A percentile compares a stretch with the other conserved stretches of the same genome.
These are phyloP conservation scores for Termitomyces sp. DNA, from an alignment of 768 basidiomycete genomes.

Conservation along the genomic window DNA sequence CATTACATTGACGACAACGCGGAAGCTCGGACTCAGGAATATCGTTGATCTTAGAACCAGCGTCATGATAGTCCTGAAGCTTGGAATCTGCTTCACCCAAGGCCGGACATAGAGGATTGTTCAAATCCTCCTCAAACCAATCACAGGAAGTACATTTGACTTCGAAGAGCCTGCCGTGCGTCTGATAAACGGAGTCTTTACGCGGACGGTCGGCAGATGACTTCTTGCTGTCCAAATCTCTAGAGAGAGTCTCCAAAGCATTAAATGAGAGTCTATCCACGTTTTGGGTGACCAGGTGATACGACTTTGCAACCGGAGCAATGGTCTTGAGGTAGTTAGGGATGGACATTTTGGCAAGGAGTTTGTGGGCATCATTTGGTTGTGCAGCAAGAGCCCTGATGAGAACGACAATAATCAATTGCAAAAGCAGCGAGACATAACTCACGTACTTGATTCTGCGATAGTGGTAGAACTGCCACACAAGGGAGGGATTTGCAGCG, in stretches of 20 bases:
- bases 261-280: constrained; percentile 41
- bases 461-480: constrained; percentile 69
- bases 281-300: constrained; percentile 58
- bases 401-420: constrained; percentile 5
- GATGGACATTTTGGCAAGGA: constrained; percentile 44
- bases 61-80: constrained; percentile 4
- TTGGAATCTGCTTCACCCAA: constrained; percentile 27
- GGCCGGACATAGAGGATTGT: constrained; percentile 37
- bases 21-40: constrained; percentile 40
- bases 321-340: constrained; percentile 33
- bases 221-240: background rate
- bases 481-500: constrained; percentile 39
- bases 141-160: constrained; percentile 49
- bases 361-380: constrained; percentile 57
- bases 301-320: constrained; percentile 37
- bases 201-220: background rate
- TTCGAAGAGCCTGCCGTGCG: constrained; percentile 62
- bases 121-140: background rate
- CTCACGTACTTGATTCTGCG: constrained; percentile 47
- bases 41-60: constrained; percentile 11
- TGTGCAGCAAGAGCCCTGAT: constrained; percentile 42
- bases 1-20: constrained; percentile 39
- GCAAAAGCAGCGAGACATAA: background rate
- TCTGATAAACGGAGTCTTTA: constrained; percentile 36
- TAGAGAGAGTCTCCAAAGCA: background rate